Conservation (phyloP, 495 filamentous ascomycete genomes). For the Bombardia bombarda region DNA sequence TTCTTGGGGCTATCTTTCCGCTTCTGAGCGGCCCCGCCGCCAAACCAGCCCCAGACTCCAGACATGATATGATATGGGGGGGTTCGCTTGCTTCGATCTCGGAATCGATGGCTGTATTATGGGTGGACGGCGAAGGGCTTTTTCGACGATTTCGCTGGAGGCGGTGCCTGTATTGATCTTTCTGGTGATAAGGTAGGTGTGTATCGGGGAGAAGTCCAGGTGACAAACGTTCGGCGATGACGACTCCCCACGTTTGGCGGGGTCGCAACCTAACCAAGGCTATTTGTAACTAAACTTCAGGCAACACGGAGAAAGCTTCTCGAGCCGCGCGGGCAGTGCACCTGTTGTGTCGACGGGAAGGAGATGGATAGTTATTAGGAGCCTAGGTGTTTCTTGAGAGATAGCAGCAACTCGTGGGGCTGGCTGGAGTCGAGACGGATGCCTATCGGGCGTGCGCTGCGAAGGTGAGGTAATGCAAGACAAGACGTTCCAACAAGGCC, state of each 20-base stretch:
- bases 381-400: too few relatives aligned
- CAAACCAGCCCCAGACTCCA: conserved; percentile 78
- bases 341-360: neutral
- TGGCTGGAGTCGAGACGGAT: conserved; percentile 10
- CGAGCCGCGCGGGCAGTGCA: too few relatives aligned
- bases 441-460: conserved; percentile 23
- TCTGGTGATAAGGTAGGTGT: neutral
- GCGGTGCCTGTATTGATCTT: neutral
- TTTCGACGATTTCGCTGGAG: too few relatives aligned
- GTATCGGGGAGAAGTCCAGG: conserved; percentile 10
- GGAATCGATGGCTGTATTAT: too few relatives aligned
- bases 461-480: neutral
- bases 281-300: conserved; percentile 2
- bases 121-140: too few relatives aligned
- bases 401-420: too few relatives aligned
- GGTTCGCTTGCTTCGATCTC: conserved; percentile 2
- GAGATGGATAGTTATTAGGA: too few relatives aligned
- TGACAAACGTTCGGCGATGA: conserved; percentile 23
- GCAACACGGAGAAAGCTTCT: neutral
- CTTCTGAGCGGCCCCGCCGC: conserved; percentile 70
- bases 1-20: conserved; percentile 93
- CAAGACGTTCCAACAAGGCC: conserved; percentile 7
- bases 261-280: conserved; percentile 14
- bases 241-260: conserved; percentile 22
- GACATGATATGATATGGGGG: too few relatives aligned